Evolutionary conservation across 2,329 filamentous ascomycete genomes (phyloP), one percentile per base, ranked within the genome.

Genomic region (Xylariaceae sp.): DNA sequence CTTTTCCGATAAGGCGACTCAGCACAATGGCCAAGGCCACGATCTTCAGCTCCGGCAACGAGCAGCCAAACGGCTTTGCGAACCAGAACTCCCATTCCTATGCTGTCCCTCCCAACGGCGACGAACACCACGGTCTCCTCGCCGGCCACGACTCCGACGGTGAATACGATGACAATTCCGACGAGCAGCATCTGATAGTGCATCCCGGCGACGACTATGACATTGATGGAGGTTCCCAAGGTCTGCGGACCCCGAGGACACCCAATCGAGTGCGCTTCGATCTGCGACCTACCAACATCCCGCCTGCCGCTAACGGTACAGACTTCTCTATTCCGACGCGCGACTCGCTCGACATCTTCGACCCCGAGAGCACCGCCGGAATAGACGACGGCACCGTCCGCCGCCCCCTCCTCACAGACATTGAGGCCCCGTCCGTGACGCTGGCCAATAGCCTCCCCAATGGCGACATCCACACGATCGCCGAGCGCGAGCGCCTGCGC

Each of bases 361-460:
- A 71, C 13, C 61, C 63, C 57, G 64, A 74, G 30, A 73, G 79
- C 55, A 68, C 68, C 55, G 67, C 67, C 30, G 72, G 56, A 55
- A 30, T 30, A 30, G 64, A 18, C 57, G 57, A 59, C 54, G 50
- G 59, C n/a, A 64, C 62, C 3, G 52, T 82, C 79, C 49, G 86
- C 81, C 47, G 86, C 53, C 88, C 88, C 55, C 79, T 91, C 50
- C 77, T 92, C 61, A 90, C 87, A 3, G 83, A 84, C 58, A 88
- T 90, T 59, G 86, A 89, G 73, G 88, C 88, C 3, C 88, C 88
- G 3, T 88, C 85, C 56, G 84, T 73, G 44, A 70, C 90, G 9
- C 76, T 96, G 52, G 90, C 82, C 80, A 76, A 87, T 75, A 66
- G 78, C 78, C 75, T 76, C 64, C 71, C 72, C 35, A 72, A 70